These are phyloP conservation scores for Calocybe indica DNA, from an alignment of 768 basidiomycete genomes.

Conservation along the genomic window DNA sequence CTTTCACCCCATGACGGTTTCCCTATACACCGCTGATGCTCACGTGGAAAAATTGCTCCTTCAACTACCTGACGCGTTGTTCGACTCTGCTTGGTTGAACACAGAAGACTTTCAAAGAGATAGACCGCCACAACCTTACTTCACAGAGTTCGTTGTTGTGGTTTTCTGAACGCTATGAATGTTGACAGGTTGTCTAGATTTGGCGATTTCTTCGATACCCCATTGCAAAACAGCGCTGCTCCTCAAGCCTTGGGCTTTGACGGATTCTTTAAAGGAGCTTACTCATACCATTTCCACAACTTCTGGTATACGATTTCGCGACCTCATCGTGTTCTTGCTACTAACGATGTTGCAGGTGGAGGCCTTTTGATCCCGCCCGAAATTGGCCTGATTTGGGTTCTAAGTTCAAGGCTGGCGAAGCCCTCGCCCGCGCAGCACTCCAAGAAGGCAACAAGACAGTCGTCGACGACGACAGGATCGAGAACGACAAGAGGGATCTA, in stretches of 20 bases:
- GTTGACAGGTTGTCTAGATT: conserved; percentile 42
- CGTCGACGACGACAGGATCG: conserved; percentile 30
- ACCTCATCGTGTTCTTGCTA: neutral
- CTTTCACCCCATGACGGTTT: conserved; percentile 93
- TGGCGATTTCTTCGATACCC: conserved; percentile 77
- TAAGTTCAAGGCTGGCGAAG: conserved; percentile 72
- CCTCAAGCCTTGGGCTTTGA: conserved; percentile 82
- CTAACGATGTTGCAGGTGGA: conserved; percentile 60
- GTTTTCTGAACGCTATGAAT: conserved; percentile 1
- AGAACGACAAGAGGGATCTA: conserved; percentile 67
- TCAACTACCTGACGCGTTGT: conserved; percentile 84
- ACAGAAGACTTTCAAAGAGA: conserved; percentile 86
- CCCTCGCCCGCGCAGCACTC: conserved; percentile 44
- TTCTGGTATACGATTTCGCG: conserved; percentile 58
- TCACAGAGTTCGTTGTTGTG: conserved; percentile 56
- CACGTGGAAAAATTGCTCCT: conserved; percentile 70
- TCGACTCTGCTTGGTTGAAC: conserved; percentile 93
- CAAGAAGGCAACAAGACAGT: conserved; percentile 20
- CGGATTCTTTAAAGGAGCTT: conserved; percentile 90
- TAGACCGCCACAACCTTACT: conserved; percentile 88
- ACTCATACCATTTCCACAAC: conserved; percentile 93
- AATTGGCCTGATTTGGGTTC: conserved; percentile 90
- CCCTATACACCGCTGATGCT: conserved; percentile 79
- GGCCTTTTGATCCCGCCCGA: conserved; percentile 80
- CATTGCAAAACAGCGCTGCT: conserved; percentile 60